Evolutionary conservation across 192 early-diverging fungal genomes (phyloP).

Genomic region (Mortierella claussenii): DNA sequence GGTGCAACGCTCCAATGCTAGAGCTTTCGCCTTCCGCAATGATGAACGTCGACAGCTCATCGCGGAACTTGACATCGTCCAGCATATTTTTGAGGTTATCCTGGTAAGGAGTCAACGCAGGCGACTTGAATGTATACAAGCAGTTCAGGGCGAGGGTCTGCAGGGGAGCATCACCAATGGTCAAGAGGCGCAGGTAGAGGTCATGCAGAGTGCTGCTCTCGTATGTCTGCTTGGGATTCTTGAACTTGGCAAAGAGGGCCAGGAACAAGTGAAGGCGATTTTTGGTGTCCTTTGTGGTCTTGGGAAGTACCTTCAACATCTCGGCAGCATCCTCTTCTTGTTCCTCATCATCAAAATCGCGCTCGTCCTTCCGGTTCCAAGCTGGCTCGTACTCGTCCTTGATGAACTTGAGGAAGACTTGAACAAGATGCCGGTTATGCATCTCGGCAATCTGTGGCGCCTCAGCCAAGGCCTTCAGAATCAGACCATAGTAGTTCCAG

Average conservation of each 20-base stretch:
- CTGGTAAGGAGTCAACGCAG: constrained; percentile 72
- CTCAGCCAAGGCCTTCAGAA: constrained; percentile 70
- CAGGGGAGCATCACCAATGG: constrained; percentile 80
- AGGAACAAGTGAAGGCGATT: constrained; percentile 62
- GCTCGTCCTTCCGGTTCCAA: constrained; percentile 51
- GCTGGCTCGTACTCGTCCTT: constrained; percentile 60
- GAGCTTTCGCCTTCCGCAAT: constrained; percentile 68
- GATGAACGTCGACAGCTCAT: constrained; percentile 83
- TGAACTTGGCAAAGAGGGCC: constrained; percentile 72
- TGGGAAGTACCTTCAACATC: constrained; percentile 30
- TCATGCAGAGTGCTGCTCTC: constrained; percentile 64
- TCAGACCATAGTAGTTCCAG: constrained; percentile 72
- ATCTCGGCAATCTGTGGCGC: constrained; percentile 70
- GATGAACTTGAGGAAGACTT: constrained; percentile 72
- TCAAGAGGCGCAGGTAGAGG: constrained; percentile 79
- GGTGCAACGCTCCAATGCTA: constrained; percentile 71
- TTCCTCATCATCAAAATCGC: constrained; percentile 53
- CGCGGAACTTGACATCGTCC: constrained; percentile 92
- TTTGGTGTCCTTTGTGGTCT: constrained; percentile 45
- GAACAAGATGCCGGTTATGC: constrained; percentile 68
- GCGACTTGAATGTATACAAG: constrained; percentile 83
- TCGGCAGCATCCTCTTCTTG: constrained; percentile 52
- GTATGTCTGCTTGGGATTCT: constrained; percentile 66
- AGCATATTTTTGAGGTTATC: constrained; percentile 82
- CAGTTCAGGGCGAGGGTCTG: constrained; percentile 88